Evolutionary conservation across 78 protist species (phyloP), one percentile per base, ranked within the genome.

Genomic region (Dictyostelium firmibasis): DNA sequence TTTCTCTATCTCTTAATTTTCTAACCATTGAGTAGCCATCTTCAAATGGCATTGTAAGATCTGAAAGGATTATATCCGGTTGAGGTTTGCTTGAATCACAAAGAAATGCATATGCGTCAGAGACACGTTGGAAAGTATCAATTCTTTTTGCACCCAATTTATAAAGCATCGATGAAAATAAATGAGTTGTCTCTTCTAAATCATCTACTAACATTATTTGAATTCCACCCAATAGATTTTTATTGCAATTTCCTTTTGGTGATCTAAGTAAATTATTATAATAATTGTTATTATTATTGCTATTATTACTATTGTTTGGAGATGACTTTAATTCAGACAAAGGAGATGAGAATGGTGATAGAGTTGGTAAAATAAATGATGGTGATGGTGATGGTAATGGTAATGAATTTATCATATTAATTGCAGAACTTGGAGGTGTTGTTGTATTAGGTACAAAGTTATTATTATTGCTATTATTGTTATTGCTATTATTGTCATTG

Each of bases 21-120:
- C 53, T 29, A 27, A 79, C 35, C 67, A 88, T 35, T 29, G 57
- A n/a, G 16, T 88, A 88, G 16, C 93, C 93, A 79, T 88, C 93
- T 10, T 78, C 86, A 64, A 60, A 18, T 14, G 93, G 93, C 83
- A 88, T 88, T 0, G 93, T 72, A 9, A 88, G 13, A 79, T 88
- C 93, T 9, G 93, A 38, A 41, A 88, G 41, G 20, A 88, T 75
- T 16, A 79, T 79, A 23, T 88, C 93, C 29, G 69, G 67, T 13
- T 23, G 79, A 14, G 31, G 13, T 2, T 38, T 47, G 14, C 6
- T 23, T 4, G 43, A 13, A 10, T 44, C 64, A n/a, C 27, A 53
- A 1, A 76, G 38, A 18, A 38, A 44, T 3, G 23, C 31, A 44
- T 38, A 35, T 1, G 81, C 85, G 10, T 76, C 85, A 5, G 57